Percentiles rank a stretch among this genome's conserved stretches.
Conservation (phyloP, 2,329 filamentous ascomycete species). For the Emergomyces pasteurianus region DNA sequence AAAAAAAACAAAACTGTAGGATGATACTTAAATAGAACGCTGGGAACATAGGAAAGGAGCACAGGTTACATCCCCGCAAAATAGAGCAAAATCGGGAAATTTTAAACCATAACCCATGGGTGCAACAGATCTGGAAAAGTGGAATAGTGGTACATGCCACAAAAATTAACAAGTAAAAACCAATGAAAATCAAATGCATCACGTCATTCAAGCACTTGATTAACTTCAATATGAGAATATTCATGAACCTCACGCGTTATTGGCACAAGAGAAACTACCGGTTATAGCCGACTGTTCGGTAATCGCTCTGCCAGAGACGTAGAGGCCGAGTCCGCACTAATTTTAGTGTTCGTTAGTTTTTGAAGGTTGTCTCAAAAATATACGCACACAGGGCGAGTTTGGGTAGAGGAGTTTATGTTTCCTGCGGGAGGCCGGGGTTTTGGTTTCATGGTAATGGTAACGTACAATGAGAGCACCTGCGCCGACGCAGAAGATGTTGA, state of each 20-base stretch:
- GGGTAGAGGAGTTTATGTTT: background rate
- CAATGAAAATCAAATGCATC: too few species aligned
- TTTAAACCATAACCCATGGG: too few species aligned
- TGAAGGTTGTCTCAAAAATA: too few species aligned
- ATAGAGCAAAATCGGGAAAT: too few species aligned
- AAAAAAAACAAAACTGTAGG: too few species aligned
- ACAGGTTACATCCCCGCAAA: too few species aligned
- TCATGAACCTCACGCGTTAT: conserved; percentile 15
- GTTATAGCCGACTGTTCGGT: conserved; percentile 19
- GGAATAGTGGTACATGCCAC: too few species aligned
- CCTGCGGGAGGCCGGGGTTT: background rate
- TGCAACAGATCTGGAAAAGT: too few species aligned
- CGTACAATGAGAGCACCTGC: conserved; percentile 21
- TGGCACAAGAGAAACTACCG: conserved; percentile 29
- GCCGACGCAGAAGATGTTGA: conserved; percentile 34
- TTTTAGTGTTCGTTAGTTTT: conserved; percentile 10
- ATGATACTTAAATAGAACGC: too few species aligned
- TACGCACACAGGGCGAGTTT: background rate
- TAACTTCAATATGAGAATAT: background rate
- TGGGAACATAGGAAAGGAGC: too few species aligned
- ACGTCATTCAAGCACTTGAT: too few species aligned
- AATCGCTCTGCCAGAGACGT: conserved; percentile 30
- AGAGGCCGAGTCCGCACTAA: conserved; percentile 32
- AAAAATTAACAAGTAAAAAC: too few species aligned
- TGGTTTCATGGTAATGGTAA: background rate